Base-by-base conservation (phyloP, 768 basidiomycete species). In the Clitopilus passeckerianus region DNA sequence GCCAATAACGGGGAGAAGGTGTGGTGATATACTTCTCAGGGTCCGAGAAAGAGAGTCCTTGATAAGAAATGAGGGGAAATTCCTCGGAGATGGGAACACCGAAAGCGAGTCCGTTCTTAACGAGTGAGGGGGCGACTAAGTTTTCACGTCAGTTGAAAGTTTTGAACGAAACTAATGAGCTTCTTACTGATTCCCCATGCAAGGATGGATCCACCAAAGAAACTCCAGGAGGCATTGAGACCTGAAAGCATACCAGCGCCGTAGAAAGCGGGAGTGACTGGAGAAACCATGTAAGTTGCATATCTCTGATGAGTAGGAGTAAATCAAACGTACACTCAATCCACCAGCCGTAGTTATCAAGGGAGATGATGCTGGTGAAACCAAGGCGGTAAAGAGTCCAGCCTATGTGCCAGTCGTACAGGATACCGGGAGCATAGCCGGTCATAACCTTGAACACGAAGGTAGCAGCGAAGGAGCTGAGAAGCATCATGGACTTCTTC, bases 321-420 rank as follows among this genome's bases (percentile, higher is more conserved):
- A 23, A n/a, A 18, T 15, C 34, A 54, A n/a, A 64, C 80, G 18
- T 61, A 82, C 82, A 79, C 65, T 83, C 80, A 59, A 83, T 72
- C 54, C 67, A 74, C 81, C 84, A 86, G 23, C 84, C 82, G 59
- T 77, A 84, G 65, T 84, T 84, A 56, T 86, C 86, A 54, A 84
- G 70, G 14, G 72, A 72, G 61, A 87, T 86, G 67, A 85, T 84
- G 62, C 78, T 77, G 9, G 78, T 81, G 74, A 82, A 85, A n/a
- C 83, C 85, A 23, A 85, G 63, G 44, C 81, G 75, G 68, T 77
- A 84, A 20, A 85, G 72, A 15, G 81, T 80, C 80, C 84, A 86
- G 58, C 83, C 84, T 56, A 84, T 76, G 63, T 86, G 85, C 85
- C 84, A 86, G 65, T 86, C 85, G 64, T 77, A 85, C 16, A 81